These are phyloP conservation scores for Gymnopus androsaceus DNA, from an alignment of 1,284 basidiomycete species.

Conservation along the genomic window DNA sequence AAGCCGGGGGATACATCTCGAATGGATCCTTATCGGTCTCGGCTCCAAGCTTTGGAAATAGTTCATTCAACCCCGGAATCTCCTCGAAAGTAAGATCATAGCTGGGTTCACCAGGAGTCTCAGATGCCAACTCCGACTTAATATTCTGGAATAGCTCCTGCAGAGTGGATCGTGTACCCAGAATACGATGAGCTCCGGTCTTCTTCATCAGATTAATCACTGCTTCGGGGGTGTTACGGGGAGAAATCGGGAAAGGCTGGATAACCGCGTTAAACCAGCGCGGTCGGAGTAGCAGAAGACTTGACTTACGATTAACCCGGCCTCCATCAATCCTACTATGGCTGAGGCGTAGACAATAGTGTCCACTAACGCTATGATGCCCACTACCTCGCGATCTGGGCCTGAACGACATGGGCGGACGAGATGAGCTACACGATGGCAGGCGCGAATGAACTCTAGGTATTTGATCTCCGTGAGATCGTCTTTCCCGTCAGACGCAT, in stretches of 20 bases:
- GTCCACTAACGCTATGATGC: slow-evolving; percentile 32
- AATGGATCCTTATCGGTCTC: slow-evolving; percentile 24
- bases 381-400: slow-evolving; percentile 31
- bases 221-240: slow-evolving; percentile 36
- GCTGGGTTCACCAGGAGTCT: not conserved
- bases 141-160: slow-evolving; percentile 28
- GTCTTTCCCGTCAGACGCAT: no score
- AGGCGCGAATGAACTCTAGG: slow-evolving; percentile 16
- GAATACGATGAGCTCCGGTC: slow-evolving; percentile 31
- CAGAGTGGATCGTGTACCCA: slow-evolving; percentile 31
- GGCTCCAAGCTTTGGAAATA: slow-evolving; percentile 33
- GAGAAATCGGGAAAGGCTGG: slow-evolving; percentile 38
- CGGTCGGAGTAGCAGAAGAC: not conserved
- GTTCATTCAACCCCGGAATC: slow-evolving; percentile 25
- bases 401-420: slow-evolving; percentile 28
- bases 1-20: slow-evolving; percentile 16
- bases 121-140: slow-evolving; percentile 19
- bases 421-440: slow-evolving; percentile 27
- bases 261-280: not conserved
- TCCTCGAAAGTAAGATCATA: slow-evolving; percentile 32
- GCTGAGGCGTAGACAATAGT: slow-evolving; percentile 34
- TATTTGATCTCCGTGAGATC: slow-evolving; percentile 8
- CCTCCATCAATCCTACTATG: slow-evolving; percentile 30
- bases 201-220: slow-evolving; percentile 33
- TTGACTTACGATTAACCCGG: slow-evolving; percentile 29